Base-by-base conservation (phyloP, 73 alveolate genomes). In the Blepharisma japonicum region DNA sequence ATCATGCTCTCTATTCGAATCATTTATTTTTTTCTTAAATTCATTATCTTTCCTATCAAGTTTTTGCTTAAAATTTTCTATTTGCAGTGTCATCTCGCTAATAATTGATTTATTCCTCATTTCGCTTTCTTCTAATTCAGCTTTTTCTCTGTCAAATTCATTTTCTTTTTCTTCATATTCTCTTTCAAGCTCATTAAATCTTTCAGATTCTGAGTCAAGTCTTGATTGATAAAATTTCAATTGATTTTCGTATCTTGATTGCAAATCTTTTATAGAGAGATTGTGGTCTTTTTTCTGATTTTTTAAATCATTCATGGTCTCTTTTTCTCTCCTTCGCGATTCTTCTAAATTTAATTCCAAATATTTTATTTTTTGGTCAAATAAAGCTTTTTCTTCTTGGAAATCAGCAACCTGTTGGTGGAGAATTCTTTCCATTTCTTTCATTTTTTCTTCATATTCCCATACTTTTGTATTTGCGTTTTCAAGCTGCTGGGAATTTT, bases 381-480 rank as follows among this genome's bases (percentile, higher is more conserved):
- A 71, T 38, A 94, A 81, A 6, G 98, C 98, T 56, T 85, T 82
- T 80, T 94, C 95, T 82, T 92, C 92, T 51, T 93, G 96, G 71
- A 77, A 47, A 9, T 70, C 80, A 18, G 68, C 11, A 20, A 14
- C 80, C n/a, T 47, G 11, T 4, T 39, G 68, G 3, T 18, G 66
- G 61, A 72, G 46, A 48, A 84, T 81, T 56, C 97, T 88, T 48
- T 93, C 92, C 42, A 94, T 81, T 47, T 95, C 98, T 71, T 81
- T 89, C 81, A 76, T 71, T 45, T 39, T 66, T 77, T 86, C 94
- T 78, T 95, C 98, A n/a, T 81, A 78, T 32, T 76, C 77, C 38
- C 71, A 53, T 0, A 86, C 66, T 71, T 87, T 86, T 20, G 67
- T 46, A 76, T 88, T 92, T 46, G 82, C 80, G 32, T 25, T n/a